These are phyloP conservation scores for Hippophae rhamnoides DNA, from an alignment of 306 rosid genomes.

Conservation along the genomic window DNA sequence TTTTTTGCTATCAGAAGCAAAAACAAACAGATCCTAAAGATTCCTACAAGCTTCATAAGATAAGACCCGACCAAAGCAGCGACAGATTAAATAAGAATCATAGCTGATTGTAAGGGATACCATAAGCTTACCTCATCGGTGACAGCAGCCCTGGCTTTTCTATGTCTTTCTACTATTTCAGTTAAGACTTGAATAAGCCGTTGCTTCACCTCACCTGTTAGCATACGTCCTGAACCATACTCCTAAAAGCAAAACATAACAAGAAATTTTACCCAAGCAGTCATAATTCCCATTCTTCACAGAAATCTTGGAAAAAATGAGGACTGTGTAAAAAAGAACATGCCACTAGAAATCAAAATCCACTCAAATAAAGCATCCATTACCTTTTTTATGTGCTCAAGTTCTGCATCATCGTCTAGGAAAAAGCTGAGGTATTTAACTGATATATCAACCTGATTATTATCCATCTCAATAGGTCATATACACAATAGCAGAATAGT, in stretches of 20 bases:
- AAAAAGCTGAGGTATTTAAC: slow-evolving; percentile 71
- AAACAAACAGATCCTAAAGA: too few species aligned
- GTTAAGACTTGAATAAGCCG: slow-evolving; percentile 59
- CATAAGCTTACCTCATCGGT: slow-evolving; percentile 69
- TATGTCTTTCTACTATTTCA: slow-evolving; percentile 75
- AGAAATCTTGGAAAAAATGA: background rate
- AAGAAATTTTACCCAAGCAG: slow-evolving; percentile 8
- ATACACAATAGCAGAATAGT: background rate
- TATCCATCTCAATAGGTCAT: slow-evolving; percentile 1
- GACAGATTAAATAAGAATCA: background rate
- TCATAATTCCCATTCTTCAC: background rate
- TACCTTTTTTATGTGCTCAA: slow-evolving; percentile 60
- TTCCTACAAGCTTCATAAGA: too few species aligned
- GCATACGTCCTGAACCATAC: slow-evolving; percentile 81
- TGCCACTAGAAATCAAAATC: background rate
- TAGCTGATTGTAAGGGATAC: background rate
- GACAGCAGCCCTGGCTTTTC: slow-evolving; percentile 77
- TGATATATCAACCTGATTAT: slow-evolving; percentile 85
- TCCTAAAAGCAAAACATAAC: slow-evolving; percentile 34
- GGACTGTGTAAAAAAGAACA: slow-evolving; percentile 8
- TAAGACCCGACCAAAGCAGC: background rate
- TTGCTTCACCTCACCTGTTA: slow-evolving; percentile 92
- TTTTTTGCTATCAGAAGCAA: too few species aligned
- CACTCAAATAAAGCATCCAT: slow-evolving; percentile 9
- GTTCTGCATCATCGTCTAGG: slow-evolving; percentile 75